Base-by-base conservation (phyloP, 306 rosid genomes). In the Parietaria judaica region DNA sequence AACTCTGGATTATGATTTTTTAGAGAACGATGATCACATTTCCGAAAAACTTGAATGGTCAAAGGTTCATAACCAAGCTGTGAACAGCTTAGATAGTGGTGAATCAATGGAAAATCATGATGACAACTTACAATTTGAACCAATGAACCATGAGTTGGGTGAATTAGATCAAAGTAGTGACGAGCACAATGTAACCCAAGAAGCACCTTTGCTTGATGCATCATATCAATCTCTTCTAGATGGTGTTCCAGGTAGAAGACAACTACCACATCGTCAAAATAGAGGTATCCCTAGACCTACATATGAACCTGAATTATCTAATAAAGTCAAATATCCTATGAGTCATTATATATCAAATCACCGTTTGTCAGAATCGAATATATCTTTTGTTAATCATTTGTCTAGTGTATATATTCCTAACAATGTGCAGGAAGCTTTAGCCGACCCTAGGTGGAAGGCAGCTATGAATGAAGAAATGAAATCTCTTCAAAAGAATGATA, bases 371-470 rank as follows among this genome's bases (percentile, higher is more conserved):
- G 1, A 53, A 53, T 13, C 36, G 8, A 53, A 53, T 53, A 34
- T 14, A 13, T 53, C 57, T 14, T 17, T 53, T 53, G 11, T 15
- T 1, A 53, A 53, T 53, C 57, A 15, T 14, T 53, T 53, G 17
- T 53, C 36, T 53, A 15, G 35, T 53, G 4, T 53, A 17, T 15
- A 1, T 53, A 56, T 56, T 23, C 41, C 45, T 34, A 56, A 56
- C 45, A 56, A 15, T 56, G 61, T 36, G 61, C 14, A 56, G 16
- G 44, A 56, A 36, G 44, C 61, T 10, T 56, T 56, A 56, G 61
- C 45, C 7, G 8, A 34, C 7, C 61, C 16, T 34, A 36, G 44
- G 7, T 56, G 61, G 61, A 56, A 56, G 36, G 61, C 14, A 9
- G 45, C 61, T 23, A 56, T 36, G 61, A 34, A 34, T 23, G 44